Percentiles rank a stretch among this genome's conserved stretches.
Evolutionary conservation across 768 basidiomycete species (phyloP).

Genomic region (Leccinum longicurvipes): DNA sequence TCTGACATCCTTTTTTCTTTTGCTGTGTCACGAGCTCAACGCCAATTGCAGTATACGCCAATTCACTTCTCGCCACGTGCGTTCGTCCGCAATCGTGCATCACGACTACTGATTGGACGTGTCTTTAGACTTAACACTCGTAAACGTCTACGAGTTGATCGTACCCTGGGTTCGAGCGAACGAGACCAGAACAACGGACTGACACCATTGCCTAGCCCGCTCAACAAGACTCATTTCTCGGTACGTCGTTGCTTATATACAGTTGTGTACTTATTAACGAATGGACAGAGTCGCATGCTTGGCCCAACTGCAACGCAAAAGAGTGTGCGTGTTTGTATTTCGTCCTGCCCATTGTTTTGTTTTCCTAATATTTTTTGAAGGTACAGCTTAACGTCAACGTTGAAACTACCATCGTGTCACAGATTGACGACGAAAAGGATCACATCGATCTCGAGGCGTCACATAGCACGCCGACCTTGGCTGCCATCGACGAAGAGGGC

Average conservation of each 20-base stretch:
- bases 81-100: neutral
- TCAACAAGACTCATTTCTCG: constrained; percentile 23
- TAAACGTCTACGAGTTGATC: constrained; percentile 28
- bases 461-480: constrained; percentile 4
- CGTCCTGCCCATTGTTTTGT: neutral
- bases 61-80: constrained; percentile 34
- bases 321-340: constrained; percentile 14
- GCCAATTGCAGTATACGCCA: constrained; percentile 26
- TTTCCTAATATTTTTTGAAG: neutral
- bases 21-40: neutral
- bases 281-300: constrained; percentile 24
- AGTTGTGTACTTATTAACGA: neutral
- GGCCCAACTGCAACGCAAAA: constrained; percentile 15
- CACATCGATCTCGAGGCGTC: constrained; percentile 21
- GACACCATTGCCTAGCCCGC: constrained; percentile 11
- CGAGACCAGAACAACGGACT: constrained; percentile 17
- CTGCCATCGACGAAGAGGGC: constrained; percentile 11
- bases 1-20: neutral
- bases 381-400: constrained; percentile 32
- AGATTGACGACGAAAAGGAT: constrained; percentile 27
- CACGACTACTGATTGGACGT: neutral
- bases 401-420: constrained; percentile 32
- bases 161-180: constrained; percentile 24
- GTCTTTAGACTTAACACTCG: constrained; percentile 28
- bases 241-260: constrained; percentile 5